Evolutionary conservation across 805 yeast genomes (phyloP), one percentile per base, ranked within the genome.

Genomic region (Metschnikowia continentalis): DNA sequence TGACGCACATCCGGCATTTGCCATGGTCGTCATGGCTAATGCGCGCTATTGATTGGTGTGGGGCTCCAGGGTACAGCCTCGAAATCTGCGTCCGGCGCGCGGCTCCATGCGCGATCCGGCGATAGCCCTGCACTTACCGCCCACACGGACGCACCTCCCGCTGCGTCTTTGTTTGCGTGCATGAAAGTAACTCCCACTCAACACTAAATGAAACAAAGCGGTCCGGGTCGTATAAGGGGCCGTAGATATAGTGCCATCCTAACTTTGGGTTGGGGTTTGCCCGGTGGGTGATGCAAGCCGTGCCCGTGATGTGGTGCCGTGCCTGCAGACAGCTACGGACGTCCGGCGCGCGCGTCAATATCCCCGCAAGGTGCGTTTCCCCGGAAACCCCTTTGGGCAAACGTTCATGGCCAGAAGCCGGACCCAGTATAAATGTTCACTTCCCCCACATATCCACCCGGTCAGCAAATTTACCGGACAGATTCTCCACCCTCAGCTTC

Each of bases 321-420:
- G 19, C 23, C 40, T 14, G 23, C n/a, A 17, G 26, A 6, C 30
- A 23, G 38, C 17, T 3, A 3, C 26, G 32, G n/a, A 37, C 38
- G 38, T 32, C 32, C 32, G 36, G 6, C 2, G 8, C 32, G 42
- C 20, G 19, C 42, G 32, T 39, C 42, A 26, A 1, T 26, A 37
- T 37, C 17, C 40, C 40, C 40, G 30, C 3, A 3, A 10, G n/a
- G 40, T 37, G 40, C 40, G 40, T 37, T 22, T 42, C 38, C 38
- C 46, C 46, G 38, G 46, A 33, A 33, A 33, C 37, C 46, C 36
- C 20, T 32, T 42, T 32, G 33, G 46, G 46, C 38, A 20, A 23
- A 8, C 23, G 32, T 22, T 39, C 32, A 39, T 23, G 38, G 14
- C 32, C 38, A 33, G 46, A 15, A 10, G 32, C 26, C 19, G 17